Conservation (phyloP, 2,329 filamentous ascomycete species). For the Immersiporthe knoxdaviesiana region DNA sequence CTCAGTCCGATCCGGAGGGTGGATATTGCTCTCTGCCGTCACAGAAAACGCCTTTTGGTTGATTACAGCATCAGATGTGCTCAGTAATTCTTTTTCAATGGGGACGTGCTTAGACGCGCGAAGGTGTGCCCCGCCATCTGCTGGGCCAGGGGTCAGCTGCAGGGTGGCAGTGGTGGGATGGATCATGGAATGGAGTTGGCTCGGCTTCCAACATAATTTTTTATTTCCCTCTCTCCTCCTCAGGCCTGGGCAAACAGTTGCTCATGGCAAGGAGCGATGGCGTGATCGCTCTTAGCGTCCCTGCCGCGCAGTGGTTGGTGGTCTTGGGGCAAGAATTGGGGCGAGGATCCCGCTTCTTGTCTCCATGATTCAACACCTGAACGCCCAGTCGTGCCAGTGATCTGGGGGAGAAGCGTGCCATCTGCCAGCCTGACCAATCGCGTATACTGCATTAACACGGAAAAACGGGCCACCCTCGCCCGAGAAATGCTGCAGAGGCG, state of each 20-base stretch:
- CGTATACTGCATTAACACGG: constrained; percentile 27
- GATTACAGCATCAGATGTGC: constrained; percentile 24
- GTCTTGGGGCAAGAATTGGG: constrained; percentile 9
- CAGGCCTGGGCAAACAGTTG: constrained; percentile 10
- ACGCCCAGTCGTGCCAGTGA: no score
- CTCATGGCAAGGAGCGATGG: constrained; percentile 29
- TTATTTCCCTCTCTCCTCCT: background rate
- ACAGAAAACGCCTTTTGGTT: constrained; percentile 11
- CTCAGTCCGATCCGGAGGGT: constrained; percentile 17
- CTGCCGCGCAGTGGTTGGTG: constrained; percentile 13
- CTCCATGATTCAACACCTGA: constrained; percentile 28
- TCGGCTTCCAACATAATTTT: constrained; percentile 20
- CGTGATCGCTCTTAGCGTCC: constrained; percentile 29
- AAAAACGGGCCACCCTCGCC: constrained; percentile 17
- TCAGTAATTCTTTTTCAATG: constrained; percentile 10
- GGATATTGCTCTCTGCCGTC: constrained; percentile 14
- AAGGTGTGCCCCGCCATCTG: constrained; percentile 6
- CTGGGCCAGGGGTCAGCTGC: constrained; percentile 11
- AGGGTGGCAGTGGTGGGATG: constrained; percentile 9
- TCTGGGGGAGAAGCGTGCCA: constrained; percentile 26
- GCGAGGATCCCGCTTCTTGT: constrained; percentile 11
- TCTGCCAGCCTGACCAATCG: constrained; percentile 18
- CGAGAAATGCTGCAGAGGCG: background rate
- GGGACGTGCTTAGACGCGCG: background rate
- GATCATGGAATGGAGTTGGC: constrained; percentile 17